Base-by-base conservation (phyloP, 345 rosid species). In the Mangifera indica region DNA sequence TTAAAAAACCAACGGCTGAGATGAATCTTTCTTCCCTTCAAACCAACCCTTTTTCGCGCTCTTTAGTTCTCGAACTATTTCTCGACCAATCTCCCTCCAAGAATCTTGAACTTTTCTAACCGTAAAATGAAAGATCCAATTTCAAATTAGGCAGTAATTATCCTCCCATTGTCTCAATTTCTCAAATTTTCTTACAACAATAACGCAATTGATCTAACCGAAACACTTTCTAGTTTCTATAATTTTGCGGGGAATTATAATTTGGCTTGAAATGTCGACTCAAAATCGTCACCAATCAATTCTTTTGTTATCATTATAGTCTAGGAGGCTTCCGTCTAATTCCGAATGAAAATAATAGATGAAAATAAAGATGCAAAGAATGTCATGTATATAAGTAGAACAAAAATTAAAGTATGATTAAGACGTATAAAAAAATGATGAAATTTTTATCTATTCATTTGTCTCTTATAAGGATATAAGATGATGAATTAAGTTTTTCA, bases 251-350 rank as follows among this genome's bases (percentile, higher is more conserved):
- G 48, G 44, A 51, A 26, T 25, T 52, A 32, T 32, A 10, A 7
- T 67, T 67, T 20, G 48, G 48, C 58, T 51, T 7, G 18, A 53
- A 12, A 67, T 67, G 71, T 67, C 71, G 20, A 14, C 71, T 13
- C 60, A 61, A 54, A 67, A 54, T 54, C 48, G 2, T 14, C 51
- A 34, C 13, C 60, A 15, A 7, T 45, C n/a, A 10, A 13, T 9
- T 51, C 51, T 59, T 53, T 37, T 61, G 2, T 54, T 46, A 6
- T 66, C 69, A 18, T 37, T 37, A 29, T 15, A 34, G n/a, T n/a
- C 48, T 15, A 12, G 17, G 26, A 32, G 46, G 46, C 46, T n/a
- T 2, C n/a, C 60, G 6, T 26, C 48, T 18, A 17, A 6, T 7
- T n/a, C 61, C 2, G 71, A 67, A 37, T n/a, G n/a, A n/a, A n/a